phyloP scores from a whole-genome alignment of 2,329 filamentous ascomycete species.

The Ophiocordyceps sinensis region DNA sequence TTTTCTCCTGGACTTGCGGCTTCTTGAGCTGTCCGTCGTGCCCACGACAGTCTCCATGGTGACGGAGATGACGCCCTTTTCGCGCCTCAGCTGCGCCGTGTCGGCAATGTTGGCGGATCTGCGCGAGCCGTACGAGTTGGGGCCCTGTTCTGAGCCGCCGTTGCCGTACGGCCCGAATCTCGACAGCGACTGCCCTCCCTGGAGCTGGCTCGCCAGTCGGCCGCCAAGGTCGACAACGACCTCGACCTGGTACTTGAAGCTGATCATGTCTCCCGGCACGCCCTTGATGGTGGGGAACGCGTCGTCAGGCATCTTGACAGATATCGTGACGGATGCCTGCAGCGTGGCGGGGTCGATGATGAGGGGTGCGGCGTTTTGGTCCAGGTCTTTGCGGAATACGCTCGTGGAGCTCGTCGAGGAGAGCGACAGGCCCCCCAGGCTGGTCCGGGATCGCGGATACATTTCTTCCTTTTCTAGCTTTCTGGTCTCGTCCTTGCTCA shows the following conservation, averaged over 20 bases:
- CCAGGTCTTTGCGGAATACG: slow-evolving; percentile 89
- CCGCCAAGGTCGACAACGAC: slow-evolving; percentile 87
- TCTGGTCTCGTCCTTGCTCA: slow-evolving; percentile 49
- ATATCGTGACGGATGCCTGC: slow-evolving; percentile 65
- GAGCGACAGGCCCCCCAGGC: slow-evolving; percentile 72
- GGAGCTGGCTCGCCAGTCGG: slow-evolving; percentile 59
- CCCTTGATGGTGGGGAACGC: slow-evolving; percentile 82
- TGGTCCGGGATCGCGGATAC: slow-evolving; percentile 76
- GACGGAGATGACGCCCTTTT: slow-evolving; percentile 83
- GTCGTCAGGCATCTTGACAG: slow-evolving; percentile 77
- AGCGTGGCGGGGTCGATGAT: slow-evolving; percentile 74
- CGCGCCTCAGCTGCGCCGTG: slow-evolving; percentile 70
- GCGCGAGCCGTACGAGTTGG: slow-evolving; percentile 15
- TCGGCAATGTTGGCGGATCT: slow-evolving; percentile 58
- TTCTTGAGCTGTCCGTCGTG: slow-evolving; percentile 56
- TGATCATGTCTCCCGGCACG: slow-evolving; percentile 87
- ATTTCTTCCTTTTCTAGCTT: slow-evolving; percentile 66
- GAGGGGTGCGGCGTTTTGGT: slow-evolving; percentile 75
- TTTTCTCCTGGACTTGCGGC: slow-evolving; percentile 11
- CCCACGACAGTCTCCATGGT: slow-evolving; percentile 80
- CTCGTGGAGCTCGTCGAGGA: slow-evolving; percentile 77
- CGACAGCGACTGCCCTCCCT: slow-evolving; percentile 42
- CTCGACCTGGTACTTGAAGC: slow-evolving; percentile 87
- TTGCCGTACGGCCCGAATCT: slow-evolving; percentile 21
- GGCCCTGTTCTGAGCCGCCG: slow-evolving; percentile 11